Evolutionary conservation across 352 stramenopile species (phyloP).

Genomic region (Thraustotheca clavata): DNA sequence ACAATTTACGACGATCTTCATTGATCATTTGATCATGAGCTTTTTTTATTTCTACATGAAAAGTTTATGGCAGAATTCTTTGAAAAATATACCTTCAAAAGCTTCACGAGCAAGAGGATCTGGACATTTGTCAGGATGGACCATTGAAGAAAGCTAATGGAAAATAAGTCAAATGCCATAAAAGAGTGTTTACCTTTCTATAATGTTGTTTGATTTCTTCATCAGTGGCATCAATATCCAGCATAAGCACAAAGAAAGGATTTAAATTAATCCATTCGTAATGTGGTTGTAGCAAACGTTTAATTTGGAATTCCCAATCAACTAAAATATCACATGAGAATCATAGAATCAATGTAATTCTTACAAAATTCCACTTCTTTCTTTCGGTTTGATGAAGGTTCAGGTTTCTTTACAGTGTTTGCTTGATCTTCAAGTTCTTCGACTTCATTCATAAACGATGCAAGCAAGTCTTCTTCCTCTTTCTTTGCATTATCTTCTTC

Average conservation of each 20-base stretch:
- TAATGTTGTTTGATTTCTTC: constrained; percentile 90
- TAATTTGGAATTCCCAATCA: constrained; percentile 44
- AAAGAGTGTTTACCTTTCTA: constrained; percentile 43
- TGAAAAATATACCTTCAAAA: constrained; percentile 81
- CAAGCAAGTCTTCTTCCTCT: constrained; percentile 45
- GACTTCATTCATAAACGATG: constrained; percentile 80
- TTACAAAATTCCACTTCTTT: constrained; percentile 58
- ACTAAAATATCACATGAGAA: constrained; percentile 19
- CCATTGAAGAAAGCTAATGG: constrained; percentile 62
- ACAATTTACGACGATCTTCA: constrained; percentile 75
- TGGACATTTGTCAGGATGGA: constrained; percentile 82
- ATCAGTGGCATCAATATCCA: constrained; percentile 73
- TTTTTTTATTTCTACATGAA: constrained; percentile 71
- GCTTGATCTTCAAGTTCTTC: constrained; percentile 64
- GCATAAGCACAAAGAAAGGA: constrained; percentile 81
- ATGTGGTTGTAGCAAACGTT: constrained; percentile 55
- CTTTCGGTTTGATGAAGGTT: constrained; percentile 35
- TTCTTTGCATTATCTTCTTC: constrained; percentile 26
- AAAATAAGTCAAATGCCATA: background rate
- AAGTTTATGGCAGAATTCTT: background rate
- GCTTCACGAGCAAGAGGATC: constrained; percentile 65
- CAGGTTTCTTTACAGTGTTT: constrained; percentile 68
- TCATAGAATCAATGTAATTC: background rate
- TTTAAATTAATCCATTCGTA: constrained; percentile 88
- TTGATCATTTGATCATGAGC: constrained; percentile 78